Percentiles rank a stretch among this genome's conserved stretches.
These are phyloP conservation scores for Centella asiatica DNA, from an alignment of 129 eudicot genomes.

Conservation along the genomic window DNA sequence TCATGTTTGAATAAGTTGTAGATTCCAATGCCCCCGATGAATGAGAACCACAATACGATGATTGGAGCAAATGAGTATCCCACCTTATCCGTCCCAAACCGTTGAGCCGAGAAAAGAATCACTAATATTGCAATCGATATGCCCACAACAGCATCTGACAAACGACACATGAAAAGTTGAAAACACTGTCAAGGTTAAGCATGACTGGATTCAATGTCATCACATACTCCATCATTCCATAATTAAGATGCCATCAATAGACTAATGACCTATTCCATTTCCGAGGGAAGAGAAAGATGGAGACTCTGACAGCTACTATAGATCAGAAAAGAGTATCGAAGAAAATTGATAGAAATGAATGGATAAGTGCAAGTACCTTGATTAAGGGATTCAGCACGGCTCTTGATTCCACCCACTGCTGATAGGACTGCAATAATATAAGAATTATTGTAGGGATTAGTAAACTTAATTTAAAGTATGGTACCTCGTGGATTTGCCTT, in stretches of 20 bases:
- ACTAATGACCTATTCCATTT: too few species aligned
- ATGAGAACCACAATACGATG: slow-evolving; percentile 25
- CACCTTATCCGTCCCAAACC: slow-evolving; percentile 44
- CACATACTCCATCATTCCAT: too few species aligned
- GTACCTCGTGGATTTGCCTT: too few species aligned
- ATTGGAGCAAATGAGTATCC: slow-evolving; percentile 39
- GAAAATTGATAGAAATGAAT: background rate
- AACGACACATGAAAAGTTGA: too few species aligned
- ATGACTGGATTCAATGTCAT: too few species aligned
- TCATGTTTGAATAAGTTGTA: slow-evolving; percentile 37
- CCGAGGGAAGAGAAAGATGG: too few species aligned
- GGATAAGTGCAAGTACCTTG: slow-evolving; percentile 13
- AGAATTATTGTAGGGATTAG: background rate
- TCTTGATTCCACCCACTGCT: slow-evolving; percentile 37
- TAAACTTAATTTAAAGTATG: too few species aligned
- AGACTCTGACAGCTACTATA: too few species aligned
- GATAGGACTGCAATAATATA: slow-evolving; percentile 28
- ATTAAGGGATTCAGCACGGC: slow-evolving; percentile 7
- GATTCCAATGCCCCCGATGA: slow-evolving; percentile 32
- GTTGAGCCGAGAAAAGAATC: slow-evolving; percentile 31
- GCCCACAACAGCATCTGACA: slow-evolving; percentile 33
- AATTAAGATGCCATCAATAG: too few species aligned
- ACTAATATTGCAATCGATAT: slow-evolving; percentile 34
- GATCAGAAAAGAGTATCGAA: background rate
- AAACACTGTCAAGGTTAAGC: too few species aligned